phyloP scores from a whole-genome alignment of 2,329 filamentous ascomycete genomes.

The Claviceps pazoutovae region DNA sequence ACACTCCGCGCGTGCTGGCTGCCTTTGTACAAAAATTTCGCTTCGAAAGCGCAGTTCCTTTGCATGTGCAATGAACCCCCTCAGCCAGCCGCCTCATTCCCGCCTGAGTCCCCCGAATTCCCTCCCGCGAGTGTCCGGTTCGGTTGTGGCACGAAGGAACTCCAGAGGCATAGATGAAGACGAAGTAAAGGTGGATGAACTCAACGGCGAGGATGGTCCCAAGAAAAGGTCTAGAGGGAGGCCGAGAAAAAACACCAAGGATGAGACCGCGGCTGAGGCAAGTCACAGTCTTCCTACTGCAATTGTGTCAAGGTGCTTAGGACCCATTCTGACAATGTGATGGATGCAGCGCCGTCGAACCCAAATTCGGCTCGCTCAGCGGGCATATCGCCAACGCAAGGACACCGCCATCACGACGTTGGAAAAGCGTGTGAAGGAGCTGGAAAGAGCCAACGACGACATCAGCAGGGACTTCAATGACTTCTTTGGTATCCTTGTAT shows the following conservation, averaged over 20 bases:
- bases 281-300: constrained; percentile 23
- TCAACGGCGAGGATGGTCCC: constrained; percentile 26
- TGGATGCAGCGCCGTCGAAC: constrained; percentile 56
- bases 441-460: constrained; percentile 56
- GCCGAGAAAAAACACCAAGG: constrained; percentile 60
- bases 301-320: background rate
- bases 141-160: constrained; percentile 4
- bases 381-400: constrained; percentile 74
- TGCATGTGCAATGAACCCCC: background rate
- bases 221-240: constrained; percentile 55
- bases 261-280: constrained; percentile 67
- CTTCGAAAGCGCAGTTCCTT: background rate
- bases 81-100: background rate
- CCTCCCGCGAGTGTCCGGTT: background rate
- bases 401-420: constrained; percentile 66
- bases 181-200: constrained; percentile 7
- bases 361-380: constrained; percentile 75
- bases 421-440: constrained; percentile 52
- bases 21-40: background rate
- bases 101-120: background rate
- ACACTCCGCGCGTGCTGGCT: background rate
- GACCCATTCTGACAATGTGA: background rate
- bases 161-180: constrained; percentile 8
- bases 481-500: constrained; percentile 48
- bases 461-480: constrained; percentile 60